Conservation (phyloP, 345 rosid genomes). For the Dimocarpus longan region DNA sequence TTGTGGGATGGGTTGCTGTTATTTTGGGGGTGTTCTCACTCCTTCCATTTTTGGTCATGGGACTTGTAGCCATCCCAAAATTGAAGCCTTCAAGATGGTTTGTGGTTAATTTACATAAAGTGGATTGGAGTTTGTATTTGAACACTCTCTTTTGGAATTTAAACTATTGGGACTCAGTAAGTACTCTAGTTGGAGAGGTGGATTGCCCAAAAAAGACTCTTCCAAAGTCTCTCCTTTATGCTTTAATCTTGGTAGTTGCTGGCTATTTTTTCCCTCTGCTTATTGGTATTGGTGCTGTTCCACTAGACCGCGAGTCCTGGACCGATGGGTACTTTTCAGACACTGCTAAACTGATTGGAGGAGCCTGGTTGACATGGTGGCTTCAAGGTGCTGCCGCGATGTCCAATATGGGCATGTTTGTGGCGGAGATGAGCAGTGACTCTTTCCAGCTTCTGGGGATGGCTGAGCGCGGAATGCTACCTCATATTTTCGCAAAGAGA, state of each 20-base stretch:
- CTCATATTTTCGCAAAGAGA: conserved; percentile 58
- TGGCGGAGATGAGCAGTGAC: conserved; percentile 31
- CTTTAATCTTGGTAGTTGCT: conserved; percentile 54
- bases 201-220: conserved; percentile 59
- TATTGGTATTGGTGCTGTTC: conserved; percentile 62
- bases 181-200: conserved; percentile 70
- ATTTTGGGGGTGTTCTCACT: conserved; percentile 58
- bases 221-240: conserved; percentile 65
- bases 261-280: conserved; percentile 66
- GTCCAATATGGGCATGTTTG: conserved; percentile 72
- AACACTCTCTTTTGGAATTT: conserved; percentile 77
- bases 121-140: conserved; percentile 63
- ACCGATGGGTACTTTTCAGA: conserved; percentile 73
- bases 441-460: neutral
- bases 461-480: conserved; percentile 43
- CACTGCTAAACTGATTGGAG: conserved; percentile 58
- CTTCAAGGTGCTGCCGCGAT: conserved; percentile 69
- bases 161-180: conserved; percentile 76
- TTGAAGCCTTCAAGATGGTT: conserved; percentile 69
- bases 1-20: conserved; percentile 70
- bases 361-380: conserved; percentile 74
- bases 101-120: conserved; percentile 44
- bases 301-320: conserved; percentile 62
- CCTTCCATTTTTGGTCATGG: conserved; percentile 70
- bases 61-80: conserved; percentile 54